These are phyloP conservation scores for Tylopilus microsporus DNA, from an alignment of 1,284 basidiomycete genomes.

Conservation along the genomic window DNA sequence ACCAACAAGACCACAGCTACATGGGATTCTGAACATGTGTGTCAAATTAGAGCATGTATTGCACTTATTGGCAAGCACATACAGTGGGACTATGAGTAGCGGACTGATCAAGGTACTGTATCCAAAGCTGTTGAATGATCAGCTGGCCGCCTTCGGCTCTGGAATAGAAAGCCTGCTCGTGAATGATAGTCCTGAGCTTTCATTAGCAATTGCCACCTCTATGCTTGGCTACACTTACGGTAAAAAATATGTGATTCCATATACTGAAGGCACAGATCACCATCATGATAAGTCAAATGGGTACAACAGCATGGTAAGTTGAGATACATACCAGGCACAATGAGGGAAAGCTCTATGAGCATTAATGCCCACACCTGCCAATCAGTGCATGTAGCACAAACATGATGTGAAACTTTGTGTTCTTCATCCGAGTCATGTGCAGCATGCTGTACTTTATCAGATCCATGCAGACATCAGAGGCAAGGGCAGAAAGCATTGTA, in stretches of 20 bases:
- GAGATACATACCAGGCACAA: neutral
- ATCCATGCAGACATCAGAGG: neutral
- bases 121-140: constrained; percentile 1
- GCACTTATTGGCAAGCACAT: constrained; percentile 1
- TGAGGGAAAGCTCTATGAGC: neutral
- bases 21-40: neutral
- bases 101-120: neutral
- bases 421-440: constrained; percentile 6
- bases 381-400: constrained; percentile 6
- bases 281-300: neutral
- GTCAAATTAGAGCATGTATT: no score
- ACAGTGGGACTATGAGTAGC: constrained; percentile 1
- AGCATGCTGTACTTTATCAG: neutral
- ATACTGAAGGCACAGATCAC: constrained; percentile 1
- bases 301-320: neutral
- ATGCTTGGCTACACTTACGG: neutral
- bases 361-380: constrained; percentile 7
- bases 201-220: neutral
- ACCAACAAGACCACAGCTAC: neutral
- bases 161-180: neutral
- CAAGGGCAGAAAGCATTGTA: neutral
- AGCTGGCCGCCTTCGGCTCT: neutral
- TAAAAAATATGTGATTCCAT: constrained; percentile 6
- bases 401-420: neutral
- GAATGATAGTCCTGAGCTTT: constrained; percentile 3